These are phyloP conservation scores for Testicularia cyperi DNA, from an alignment of 1,284 basidiomycete genomes.

Conservation along the genomic window DNA sequence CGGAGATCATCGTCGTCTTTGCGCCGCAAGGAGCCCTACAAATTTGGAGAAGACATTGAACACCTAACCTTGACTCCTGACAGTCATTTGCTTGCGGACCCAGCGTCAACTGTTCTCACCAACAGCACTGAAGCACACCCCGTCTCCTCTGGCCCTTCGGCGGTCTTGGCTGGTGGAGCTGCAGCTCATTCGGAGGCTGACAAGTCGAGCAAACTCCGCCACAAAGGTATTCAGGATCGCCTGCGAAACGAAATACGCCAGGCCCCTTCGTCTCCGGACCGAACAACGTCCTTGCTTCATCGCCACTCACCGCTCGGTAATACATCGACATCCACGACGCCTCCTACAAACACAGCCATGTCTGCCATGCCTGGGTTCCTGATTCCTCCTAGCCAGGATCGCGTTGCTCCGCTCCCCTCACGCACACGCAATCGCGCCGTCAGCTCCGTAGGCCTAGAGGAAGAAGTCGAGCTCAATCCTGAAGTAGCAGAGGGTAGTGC, in stretches of 20 bases:
- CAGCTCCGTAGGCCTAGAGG: conserved; percentile 30
- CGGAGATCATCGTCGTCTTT: conserved; percentile 7
- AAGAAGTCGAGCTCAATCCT: conserved; percentile 13
- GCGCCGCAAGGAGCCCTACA: conserved; percentile 4
- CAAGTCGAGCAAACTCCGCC: too few relatives aligned
- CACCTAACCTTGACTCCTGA: conserved; percentile 7
- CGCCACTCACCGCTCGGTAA: too few relatives aligned
- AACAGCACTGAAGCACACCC: too few relatives aligned
- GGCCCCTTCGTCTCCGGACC: conserved; percentile 19
- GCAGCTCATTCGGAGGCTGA: too few relatives aligned
- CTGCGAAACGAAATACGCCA: background rate
- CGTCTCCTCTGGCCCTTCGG: too few relatives aligned
- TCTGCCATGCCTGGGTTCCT: conserved; percentile 8
- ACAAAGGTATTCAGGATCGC: background rate
- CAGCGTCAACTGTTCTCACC: too few relatives aligned
- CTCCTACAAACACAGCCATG: conserved; percentile 7
- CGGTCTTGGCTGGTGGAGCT: too few relatives aligned
- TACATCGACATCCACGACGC: conserved; percentile 1
- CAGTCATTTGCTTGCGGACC: too few relatives aligned
- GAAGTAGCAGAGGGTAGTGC: too few relatives aligned
- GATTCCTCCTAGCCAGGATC: conserved; percentile 1
- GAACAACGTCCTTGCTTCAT: conserved; percentile 29
- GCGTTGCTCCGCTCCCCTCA: background rate
- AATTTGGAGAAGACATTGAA: conserved; percentile 14
- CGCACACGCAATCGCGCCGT: conserved; percentile 8